A percentile compares a stretch with the other conserved stretches of the same genome.
Conservation (phyloP, 148 eudicot genomes). For the Rhododendron griersonianum region DNA sequence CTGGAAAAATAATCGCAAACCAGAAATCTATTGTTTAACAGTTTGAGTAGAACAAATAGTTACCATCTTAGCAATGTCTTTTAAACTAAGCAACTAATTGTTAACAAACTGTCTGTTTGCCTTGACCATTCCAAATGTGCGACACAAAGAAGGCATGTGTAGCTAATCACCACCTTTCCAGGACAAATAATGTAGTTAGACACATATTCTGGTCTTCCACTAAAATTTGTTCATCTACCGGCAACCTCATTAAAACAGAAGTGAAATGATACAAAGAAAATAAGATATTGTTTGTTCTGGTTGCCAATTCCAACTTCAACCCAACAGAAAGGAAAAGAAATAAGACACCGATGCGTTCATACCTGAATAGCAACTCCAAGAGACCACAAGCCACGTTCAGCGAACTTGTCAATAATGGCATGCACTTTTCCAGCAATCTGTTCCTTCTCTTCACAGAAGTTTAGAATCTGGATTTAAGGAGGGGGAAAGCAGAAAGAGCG, state of each 20-base stretch:
- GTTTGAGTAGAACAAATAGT: not conserved
- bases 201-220: no score
- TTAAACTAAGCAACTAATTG: not conserved
- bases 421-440: constrained; percentile 52
- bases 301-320: constrained; percentile 2
- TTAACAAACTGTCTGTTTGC: not conserved
- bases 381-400: constrained; percentile 69
- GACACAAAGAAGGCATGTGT: not conserved
- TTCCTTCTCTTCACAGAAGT: constrained; percentile 50
- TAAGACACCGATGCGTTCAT: not conserved
- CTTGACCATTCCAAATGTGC: not conserved
- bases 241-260: not conserved
- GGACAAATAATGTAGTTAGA: not conserved
- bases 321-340: not conserved
- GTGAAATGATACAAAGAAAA: not conserved
- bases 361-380: constrained; percentile 65
- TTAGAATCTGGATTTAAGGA: constrained; percentile 44
- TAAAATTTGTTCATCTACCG: not conserved
- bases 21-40: not conserved
- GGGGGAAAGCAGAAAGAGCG: not conserved
- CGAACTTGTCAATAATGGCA: constrained; percentile 58
- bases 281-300: not conserved
- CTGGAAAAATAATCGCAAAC: constrained; percentile 24
- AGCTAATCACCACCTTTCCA: not conserved
- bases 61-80: not conserved